Base-by-base conservation (phyloP, 495 filamentous ascomycete species). In the Durotheca rogersii region DNA sequence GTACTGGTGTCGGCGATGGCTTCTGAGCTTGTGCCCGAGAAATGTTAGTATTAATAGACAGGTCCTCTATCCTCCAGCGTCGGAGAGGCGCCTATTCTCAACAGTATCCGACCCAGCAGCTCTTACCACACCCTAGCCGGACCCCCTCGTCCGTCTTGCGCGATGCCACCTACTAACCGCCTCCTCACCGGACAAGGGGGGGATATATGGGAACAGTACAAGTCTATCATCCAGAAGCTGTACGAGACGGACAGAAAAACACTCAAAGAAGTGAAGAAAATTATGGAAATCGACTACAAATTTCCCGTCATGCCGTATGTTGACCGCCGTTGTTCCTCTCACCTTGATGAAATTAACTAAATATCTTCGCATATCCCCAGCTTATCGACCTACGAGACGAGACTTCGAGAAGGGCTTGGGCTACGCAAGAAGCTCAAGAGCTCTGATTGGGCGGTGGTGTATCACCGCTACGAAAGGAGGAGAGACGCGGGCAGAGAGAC, bases 401-500 rank as follows among this genome's bases (percentile, higher is more conserved):
- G 53, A 18, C 52, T 63, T 18, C 43, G 56, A 9, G 48, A 60
- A 19, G 42, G 20, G 14, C 23, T 60, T 15, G 12, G 37, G 9
- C 14, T 60, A 7, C 56, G 56, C 6, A 63, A 63, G 27, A 63
- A 56, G 18, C 47, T 63, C n/a, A 60, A 63, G 46, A 60, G 44
- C 12, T 6, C 11, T 0, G 56, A 63, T 12, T 57, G 49, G 49
- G 1, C 20, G 0, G 45, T 47, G 4, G 41, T 58, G 10, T 41
- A 61, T 21, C 58, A 57, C 4, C 53, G 44, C 18, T 35, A 39
- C 17, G 17, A 27, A 7, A 31, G 30, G 5, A 44, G 58, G 9
- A 30, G 33, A 0, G 46, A n/a, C n/a, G n/a, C n/a, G n/a, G n/a
- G 41, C 0, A 61, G 45, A 25, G 31, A 57, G 5, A 57, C 53